phyloP scores from a whole-genome alignment of 1,284 basidiomycete species.

The Stygiomarasmius scandens region DNA sequence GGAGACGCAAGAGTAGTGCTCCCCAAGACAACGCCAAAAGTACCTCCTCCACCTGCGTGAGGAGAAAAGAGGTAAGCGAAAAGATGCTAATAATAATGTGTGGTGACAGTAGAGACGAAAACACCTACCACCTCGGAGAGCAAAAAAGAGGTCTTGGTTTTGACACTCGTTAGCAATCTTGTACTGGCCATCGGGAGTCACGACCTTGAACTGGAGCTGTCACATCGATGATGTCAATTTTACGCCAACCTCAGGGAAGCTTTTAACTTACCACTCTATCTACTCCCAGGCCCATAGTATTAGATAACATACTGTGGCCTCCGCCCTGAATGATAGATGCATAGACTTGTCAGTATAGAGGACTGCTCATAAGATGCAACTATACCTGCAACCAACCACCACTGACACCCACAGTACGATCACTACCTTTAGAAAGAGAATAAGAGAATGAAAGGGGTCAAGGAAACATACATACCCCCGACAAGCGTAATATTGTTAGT shows the following conservation, averaged over 20 bases:
- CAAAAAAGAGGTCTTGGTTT: conserved; percentile 46
- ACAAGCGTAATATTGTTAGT: conserved; percentile 42
- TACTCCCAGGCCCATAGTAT: conserved; percentile 38
- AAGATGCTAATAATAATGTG: neutral
- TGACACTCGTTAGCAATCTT: conserved; percentile 41
- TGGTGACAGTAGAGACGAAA: neutral
- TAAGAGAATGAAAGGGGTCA: neutral
- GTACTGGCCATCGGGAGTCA: conserved; percentile 42
- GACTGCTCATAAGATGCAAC: too few relatives aligned
- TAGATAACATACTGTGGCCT: conserved; percentile 46
- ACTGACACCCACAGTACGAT: conserved; percentile 30
- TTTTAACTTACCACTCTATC: conserved; percentile 40
- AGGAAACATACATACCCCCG: conserved; percentile 25
- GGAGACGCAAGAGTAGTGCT: conserved; percentile 24
- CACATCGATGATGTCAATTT: too few relatives aligned
- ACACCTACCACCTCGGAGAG: conserved; percentile 41
- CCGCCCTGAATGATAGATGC: conserved; percentile 47
- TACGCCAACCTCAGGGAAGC: too few relatives aligned
- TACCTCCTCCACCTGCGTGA: conserved; percentile 26
- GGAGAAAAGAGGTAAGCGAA: neutral
- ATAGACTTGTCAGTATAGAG: neutral
- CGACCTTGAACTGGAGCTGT: conserved; percentile 43
- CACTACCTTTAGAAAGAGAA: conserved; percentile 31
- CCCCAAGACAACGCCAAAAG: conserved; percentile 29
- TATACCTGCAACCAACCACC: conserved; percentile 32